Percentiles rank a stretch among this genome's conserved stretches.
Conservation (phyloP, 805 yeast species). For the Zygosaccharomyces gambellarensis region DNA sequence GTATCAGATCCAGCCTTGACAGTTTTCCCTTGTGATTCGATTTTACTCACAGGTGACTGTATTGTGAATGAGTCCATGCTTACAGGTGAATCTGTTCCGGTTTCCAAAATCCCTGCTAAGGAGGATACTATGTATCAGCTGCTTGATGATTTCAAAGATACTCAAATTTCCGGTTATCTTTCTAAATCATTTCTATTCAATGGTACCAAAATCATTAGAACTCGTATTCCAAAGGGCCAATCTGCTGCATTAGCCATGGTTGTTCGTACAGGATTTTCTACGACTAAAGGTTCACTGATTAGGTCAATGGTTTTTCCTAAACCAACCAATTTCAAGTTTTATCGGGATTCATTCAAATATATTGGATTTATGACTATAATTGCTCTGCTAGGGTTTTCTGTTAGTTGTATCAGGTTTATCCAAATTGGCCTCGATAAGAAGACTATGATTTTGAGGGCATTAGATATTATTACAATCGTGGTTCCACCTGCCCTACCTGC, state of each 20-base stretch:
- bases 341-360: conserved; percentile 89
- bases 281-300: conserved; percentile 90
- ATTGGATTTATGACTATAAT: conserved; percentile 90
- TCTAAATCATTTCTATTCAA: conserved; percentile 74
- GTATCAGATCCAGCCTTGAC: conserved; percentile 76
- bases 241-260: conserved; percentile 76
- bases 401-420: conserved; percentile 79
- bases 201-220: conserved; percentile 86
- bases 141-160: conserved; percentile 49
- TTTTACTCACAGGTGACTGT: conserved; percentile 85
- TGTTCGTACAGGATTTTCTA: conserved; percentile 85
- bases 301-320: conserved; percentile 96
- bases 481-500: conserved; percentile 99
- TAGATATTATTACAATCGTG: conserved; percentile 91
- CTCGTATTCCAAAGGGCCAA: conserved; percentile 54
- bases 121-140: conserved; percentile 56
- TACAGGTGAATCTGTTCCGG: conserved; percentile 98
- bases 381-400: conserved; percentile 77
- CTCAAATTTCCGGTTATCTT: conserved; percentile 57
- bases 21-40: conserved; percentile 82
- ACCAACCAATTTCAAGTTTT: conserved; percentile 89
- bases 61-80: conserved; percentile 97
- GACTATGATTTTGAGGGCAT: conserved; percentile 77
- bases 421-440: conserved; percentile 63
- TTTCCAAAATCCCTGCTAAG: conserved; percentile 68